These are phyloP conservation scores for Ogataea pilisensis DNA, from an alignment of 805 yeast species.

Conservation along the genomic window DNA sequence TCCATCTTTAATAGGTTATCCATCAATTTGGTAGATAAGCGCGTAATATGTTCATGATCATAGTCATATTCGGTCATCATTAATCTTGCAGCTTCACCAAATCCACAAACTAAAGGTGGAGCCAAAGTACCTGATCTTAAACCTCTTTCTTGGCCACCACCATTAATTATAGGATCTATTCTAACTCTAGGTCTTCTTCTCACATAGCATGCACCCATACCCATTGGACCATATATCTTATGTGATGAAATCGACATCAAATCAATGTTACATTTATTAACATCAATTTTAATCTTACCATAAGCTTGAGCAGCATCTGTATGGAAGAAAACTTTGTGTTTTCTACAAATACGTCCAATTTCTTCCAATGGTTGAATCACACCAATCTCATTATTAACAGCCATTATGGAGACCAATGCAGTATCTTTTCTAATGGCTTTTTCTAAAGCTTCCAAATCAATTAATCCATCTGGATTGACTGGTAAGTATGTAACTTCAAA, in stretches of 20 bases:
- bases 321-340: constrained; percentile 90
- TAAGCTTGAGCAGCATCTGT: constrained; percentile 97
- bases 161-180: constrained; percentile 88
- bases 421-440: constrained; percentile 88
- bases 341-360: constrained; percentile 83
- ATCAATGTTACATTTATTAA: constrained; percentile 89
- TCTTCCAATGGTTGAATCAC: constrained; percentile 95
- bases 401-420: constrained; percentile 87
- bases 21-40: constrained; percentile 68
- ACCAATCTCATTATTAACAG: constrained; percentile 97
- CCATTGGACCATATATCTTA: constrained; percentile 97
- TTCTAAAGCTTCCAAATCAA: constrained; percentile 73
- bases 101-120: constrained; percentile 93
- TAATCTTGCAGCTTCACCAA: constrained; percentile 95
- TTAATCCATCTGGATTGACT: constrained; percentile 75
- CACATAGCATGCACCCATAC: constrained; percentile 91
- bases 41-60: constrained; percentile 67
- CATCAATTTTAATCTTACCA: constrained; percentile 91
- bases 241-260: constrained; percentile 92
- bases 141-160: constrained; percentile 99
- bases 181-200: constrained; percentile 98
- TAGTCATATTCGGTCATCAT: constrained; percentile 68
- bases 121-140: constrained; percentile 95
- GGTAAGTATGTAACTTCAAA: constrained; percentile 92
- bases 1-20: constrained; percentile 74